Conservation (phyloP, 345 rosid genomes). For the Euphorbia tirucalli region DNA sequence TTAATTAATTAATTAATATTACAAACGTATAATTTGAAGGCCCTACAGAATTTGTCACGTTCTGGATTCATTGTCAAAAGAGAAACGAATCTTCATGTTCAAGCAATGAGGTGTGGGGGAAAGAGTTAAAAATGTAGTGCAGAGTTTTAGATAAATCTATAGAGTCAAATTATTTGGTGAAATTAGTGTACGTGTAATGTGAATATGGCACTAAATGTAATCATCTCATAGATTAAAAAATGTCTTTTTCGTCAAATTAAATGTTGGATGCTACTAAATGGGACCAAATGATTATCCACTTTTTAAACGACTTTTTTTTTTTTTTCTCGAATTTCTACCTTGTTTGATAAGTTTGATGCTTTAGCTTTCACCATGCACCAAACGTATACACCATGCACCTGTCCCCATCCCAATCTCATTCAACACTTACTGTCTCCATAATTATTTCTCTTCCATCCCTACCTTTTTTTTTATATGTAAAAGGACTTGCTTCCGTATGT, state of each 20-base stretch:
- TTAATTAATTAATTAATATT: not conserved
- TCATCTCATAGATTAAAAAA: not conserved
- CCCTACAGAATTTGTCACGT: not conserved
- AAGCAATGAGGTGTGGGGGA: constrained; percentile 1
- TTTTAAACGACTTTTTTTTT: not conserved
- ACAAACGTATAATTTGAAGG: not conserved
- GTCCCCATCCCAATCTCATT: no score
- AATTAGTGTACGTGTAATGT: no score
- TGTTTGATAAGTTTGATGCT: not conserved
- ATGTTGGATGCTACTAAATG: not conserved
- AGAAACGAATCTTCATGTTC: constrained; percentile 1
- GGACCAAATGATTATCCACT: not conserved
- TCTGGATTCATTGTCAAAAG: not conserved
- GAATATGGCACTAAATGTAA: no score
- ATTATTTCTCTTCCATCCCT: no score
- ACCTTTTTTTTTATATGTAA: no score
- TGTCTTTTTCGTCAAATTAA: not conserved
- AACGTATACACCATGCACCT: no score
- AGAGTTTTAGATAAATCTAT: not conserved
- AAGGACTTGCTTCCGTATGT: no score
- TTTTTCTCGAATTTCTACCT: no score
- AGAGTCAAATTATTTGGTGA: no score
- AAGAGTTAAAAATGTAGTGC: not conserved
- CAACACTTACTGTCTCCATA: no score
- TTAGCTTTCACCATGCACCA: no score